A percentile compares a stretch with the other conserved stretches of the same genome.
Evolutionary conservation across 805 yeast species (phyloP).

Genomic region (Ogataea nakhonphanomensis): DNA sequence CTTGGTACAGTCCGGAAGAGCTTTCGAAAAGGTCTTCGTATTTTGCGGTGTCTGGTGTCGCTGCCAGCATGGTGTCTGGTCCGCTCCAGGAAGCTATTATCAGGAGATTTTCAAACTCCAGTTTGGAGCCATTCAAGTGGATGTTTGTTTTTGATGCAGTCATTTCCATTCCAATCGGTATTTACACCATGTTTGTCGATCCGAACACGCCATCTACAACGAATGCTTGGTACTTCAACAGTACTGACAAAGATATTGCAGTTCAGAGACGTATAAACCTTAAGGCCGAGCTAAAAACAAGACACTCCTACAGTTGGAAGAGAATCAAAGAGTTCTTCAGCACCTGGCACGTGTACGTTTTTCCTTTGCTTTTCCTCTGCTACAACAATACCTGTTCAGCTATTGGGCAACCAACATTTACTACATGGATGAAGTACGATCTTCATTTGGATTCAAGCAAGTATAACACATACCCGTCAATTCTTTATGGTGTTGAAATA

Average conservation of each 20-base stretch:
- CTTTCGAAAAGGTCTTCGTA: constrained; percentile 33
- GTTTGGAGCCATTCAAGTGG: constrained; percentile 40
- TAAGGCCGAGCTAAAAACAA: constrained; percentile 42
- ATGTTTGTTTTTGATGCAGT: constrained; percentile 45
- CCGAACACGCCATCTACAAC: constrained; percentile 46
- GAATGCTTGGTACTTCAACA: constrained; percentile 37
- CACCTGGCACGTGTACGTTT: constrained; percentile 48
- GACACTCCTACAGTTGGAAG: constrained; percentile 38
- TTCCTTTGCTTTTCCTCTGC: constrained; percentile 40
- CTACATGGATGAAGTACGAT: constrained; percentile 41
- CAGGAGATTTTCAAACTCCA: constrained; percentile 17
- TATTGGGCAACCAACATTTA: constrained; percentile 39
- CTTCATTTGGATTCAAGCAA: constrained; percentile 31
- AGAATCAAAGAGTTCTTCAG: constrained; percentile 39
- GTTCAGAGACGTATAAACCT: constrained; percentile 41
- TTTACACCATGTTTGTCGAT: constrained; percentile 40
- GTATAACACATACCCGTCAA: constrained; percentile 43
- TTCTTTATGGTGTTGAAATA: constrained; percentile 39
- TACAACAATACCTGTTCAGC: constrained; percentile 37
- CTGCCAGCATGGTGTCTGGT: constrained; percentile 36
- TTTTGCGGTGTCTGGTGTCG: constrained; percentile 35
- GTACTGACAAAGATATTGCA: constrained; percentile 39
- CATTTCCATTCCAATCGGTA: constrained; percentile 35
- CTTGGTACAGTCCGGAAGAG: constrained; percentile 35
- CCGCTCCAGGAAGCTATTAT: constrained; percentile 36